Conservation (phyloP, 2,329 filamentous ascomycete genomes). For the Teratosphaeria pseudoeucalypti region DNA sequence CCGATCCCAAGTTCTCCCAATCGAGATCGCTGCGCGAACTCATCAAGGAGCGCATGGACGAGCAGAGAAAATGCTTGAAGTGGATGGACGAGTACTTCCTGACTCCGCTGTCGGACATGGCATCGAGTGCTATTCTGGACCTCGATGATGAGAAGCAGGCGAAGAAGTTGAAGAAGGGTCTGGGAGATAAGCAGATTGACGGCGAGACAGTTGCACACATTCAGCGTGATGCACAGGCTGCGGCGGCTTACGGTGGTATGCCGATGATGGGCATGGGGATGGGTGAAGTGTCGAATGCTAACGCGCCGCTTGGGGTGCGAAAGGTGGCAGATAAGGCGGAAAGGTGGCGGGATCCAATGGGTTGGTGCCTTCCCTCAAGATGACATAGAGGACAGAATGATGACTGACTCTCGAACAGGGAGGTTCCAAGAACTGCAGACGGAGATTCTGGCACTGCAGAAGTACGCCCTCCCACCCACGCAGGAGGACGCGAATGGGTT, state of each 20-base stretch:
- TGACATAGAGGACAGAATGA: neutral
- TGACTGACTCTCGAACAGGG: neutral
- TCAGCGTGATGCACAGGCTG: neutral
- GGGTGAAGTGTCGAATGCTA: neutral
- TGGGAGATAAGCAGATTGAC: conserved; percentile 1
- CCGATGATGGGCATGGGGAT: neutral
- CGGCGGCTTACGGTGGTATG: neutral
- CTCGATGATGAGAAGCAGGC: neutral
- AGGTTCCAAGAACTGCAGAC: neutral
- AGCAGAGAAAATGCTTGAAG: neutral
- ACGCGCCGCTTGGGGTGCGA: neutral
- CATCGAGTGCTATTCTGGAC: neutral
- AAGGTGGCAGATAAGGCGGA: neutral
- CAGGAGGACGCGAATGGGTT: neutral
- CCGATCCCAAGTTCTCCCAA: neutral
- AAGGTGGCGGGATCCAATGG: neutral
- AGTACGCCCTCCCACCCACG: neutral
- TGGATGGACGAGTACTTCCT: neutral
- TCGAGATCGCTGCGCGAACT: conserved; percentile 2
- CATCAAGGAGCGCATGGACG: conserved; percentile 1
- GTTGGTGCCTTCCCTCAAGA: neutral
- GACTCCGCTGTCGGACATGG: neutral
- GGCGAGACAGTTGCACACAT: neutral
- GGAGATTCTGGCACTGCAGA: neutral
- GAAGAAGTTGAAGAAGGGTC: neutral